These are phyloP conservation scores for Skeletonema potamos DNA, from an alignment of 108 stramenopile species.

Conservation along the genomic window DNA sequence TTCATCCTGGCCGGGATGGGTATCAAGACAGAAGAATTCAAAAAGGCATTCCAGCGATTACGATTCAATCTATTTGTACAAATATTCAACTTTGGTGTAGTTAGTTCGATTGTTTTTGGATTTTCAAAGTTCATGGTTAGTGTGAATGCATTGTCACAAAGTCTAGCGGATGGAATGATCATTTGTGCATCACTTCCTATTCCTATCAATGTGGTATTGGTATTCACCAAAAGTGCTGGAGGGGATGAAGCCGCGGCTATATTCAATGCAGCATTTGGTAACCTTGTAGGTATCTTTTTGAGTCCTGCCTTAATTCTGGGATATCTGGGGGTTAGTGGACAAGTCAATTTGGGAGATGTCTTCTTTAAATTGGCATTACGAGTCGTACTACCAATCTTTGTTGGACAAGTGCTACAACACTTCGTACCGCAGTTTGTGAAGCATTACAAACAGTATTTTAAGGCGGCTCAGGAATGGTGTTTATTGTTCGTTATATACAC, in stretches of 20 bases:
- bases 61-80: slow-evolving; percentile 79
- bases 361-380: slow-evolving; percentile 57
- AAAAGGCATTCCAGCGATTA: slow-evolving; percentile 67
- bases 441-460: slow-evolving; percentile 49
- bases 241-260: slow-evolving; percentile 87
- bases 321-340: slow-evolving; percentile 49
- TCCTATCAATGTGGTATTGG: slow-evolving; percentile 85
- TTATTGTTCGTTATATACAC: slow-evolving; percentile 69
- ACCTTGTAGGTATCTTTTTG: slow-evolving; percentile 65
- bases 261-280: slow-evolving; percentile 71
- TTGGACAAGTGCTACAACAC: slow-evolving; percentile 62
- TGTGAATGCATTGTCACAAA: slow-evolving; percentile 38
- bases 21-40: slow-evolving; percentile 80
- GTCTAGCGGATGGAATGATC: slow-evolving; percentile 79
- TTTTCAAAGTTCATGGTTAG: slow-evolving; percentile 53
- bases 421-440: slow-evolving; percentile 46
- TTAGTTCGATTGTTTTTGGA: slow-evolving; percentile 62
- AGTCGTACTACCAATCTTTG: slow-evolving; percentile 55
- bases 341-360: slow-evolving; percentile 45
- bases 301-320: slow-evolving; percentile 56
- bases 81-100: slow-evolving; percentile 73
- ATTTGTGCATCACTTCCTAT: slow-evolving; percentile 76
- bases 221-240: slow-evolving; percentile 70
- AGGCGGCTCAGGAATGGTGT: slow-evolving; percentile 48
- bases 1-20: slow-evolving; percentile 78